A percentile compares a stretch with the other conserved stretches of the same genome.
Evolutionary conservation across 177 flowering plant species (phyloP).

Genomic region (Vitis hybrid): DNA sequence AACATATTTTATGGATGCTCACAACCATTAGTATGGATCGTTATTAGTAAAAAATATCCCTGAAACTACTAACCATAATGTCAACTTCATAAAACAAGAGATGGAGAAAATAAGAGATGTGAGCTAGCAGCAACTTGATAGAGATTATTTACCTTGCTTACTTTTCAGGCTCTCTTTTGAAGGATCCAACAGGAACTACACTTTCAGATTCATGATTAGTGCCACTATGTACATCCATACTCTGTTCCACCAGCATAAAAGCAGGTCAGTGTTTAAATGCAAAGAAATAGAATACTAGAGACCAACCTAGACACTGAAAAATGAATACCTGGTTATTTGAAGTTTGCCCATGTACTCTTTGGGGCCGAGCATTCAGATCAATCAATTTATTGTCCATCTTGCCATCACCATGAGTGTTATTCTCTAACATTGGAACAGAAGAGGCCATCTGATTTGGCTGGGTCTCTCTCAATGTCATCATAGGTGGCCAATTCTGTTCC

Average conservation of each 20-base stretch:
- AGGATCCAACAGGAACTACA: slow-evolving; percentile 52
- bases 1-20: no score
- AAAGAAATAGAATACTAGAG: neutral
- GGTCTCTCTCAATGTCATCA: slow-evolving; percentile 30
- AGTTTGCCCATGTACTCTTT: slow-evolving; percentile 47
- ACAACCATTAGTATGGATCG: no score
- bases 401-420: slow-evolving; percentile 31
- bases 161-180: slow-evolving; percentile 48
- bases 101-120: slow-evolving; percentile 4
- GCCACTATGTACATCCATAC: slow-evolving; percentile 37
- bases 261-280: neutral
- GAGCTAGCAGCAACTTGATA: neutral
- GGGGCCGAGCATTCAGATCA: slow-evolving; percentile 76
- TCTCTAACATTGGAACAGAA: slow-evolving; percentile 32
- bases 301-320: neutral
- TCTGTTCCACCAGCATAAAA: slow-evolving; percentile 30
- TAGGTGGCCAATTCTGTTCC: slow-evolving; percentile 35
- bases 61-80: neutral
- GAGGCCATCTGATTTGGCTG: slow-evolving; percentile 42
- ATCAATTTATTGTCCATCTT: slow-evolving; percentile 55
- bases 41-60: neutral
- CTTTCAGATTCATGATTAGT: slow-evolving; percentile 42
- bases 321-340: slow-evolving; percentile 59
- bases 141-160: slow-evolving; percentile 33
- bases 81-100: neutral